phyloP scores from a whole-genome alignment of 2,329 filamentous ascomycete species.

The Penicillium glabrum region DNA sequence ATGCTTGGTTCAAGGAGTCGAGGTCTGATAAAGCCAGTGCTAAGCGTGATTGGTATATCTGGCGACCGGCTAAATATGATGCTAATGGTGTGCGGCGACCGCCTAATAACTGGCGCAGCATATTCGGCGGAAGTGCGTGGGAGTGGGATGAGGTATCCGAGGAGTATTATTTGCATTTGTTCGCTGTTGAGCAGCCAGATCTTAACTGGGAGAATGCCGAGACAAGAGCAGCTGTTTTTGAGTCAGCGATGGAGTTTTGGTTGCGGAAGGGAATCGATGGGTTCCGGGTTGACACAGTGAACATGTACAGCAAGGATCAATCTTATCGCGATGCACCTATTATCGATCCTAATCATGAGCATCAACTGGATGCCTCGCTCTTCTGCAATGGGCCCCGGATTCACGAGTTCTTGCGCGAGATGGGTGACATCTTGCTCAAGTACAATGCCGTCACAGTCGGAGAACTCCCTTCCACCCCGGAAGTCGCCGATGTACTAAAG shows the following conservation, averaged over 20 bases:
- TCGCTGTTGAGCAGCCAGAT: conserved; percentile 71
- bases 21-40: conserved; percentile 56
- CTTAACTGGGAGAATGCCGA: conserved; percentile 73
- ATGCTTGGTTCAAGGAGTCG: conserved; percentile 67
- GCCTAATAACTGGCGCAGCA: conserved; percentile 70
- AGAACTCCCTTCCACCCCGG: conserved; percentile 64
- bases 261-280: conserved; percentile 68
- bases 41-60: conserved; percentile 67
- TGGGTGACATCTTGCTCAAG: conserved; percentile 59
- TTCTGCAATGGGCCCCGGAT: conserved; percentile 69
- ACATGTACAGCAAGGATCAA: conserved; percentile 56
- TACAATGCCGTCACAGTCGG: conserved; percentile 71
- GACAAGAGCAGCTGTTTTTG: conserved; percentile 65
- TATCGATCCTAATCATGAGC: conserved; percentile 43
- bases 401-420: conserved; percentile 67
- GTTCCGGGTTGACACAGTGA: conserved; percentile 68
- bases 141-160: conserved; percentile 65
- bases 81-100: conserved; percentile 58
- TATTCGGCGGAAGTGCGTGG: conserved; percentile 64
- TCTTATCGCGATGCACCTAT: conserved; percentile 58
- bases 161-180: conserved; percentile 74
- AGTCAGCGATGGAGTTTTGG: conserved; percentile 72
- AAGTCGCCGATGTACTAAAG: conserved; percentile 56
- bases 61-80: conserved; percentile 48
- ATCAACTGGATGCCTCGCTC: conserved; percentile 56